Base-by-base conservation (phyloP, 257 asterid species). In the Apocynum venetum region DNA sequence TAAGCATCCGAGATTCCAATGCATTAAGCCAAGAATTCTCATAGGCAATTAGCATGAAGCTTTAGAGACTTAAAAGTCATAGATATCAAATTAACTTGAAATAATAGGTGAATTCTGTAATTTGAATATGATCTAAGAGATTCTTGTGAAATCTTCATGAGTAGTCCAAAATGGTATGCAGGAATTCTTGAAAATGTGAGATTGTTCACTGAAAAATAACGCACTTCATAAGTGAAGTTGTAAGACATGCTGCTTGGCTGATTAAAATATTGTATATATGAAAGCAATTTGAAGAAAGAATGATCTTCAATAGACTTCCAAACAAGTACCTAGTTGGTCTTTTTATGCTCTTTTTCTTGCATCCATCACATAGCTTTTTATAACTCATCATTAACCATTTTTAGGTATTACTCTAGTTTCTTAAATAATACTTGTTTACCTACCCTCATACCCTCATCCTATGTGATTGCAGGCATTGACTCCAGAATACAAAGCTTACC, bases 401-500 rank as follows among this genome's bases (percentile, higher is more conserved):
- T 2, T 20, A 46, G n/a, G 10, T n/a, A 2, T 69, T 40, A 41
- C 4, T 19, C 36, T 67, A 41, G 17, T 67, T 67, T 2, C 72
- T 77, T 46, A 44, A 48, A 44, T 6, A 44, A 48, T n/a, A 15
- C 63, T 63, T 17, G 61, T 47, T 65, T 70, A 38, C 38, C 8
- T 40, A 13, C 55, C 46, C 60, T 51, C n/a, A 25, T 25, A 25
- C 31, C 31, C 31, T 25, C 31, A 13, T 48, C 67, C 77, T 75
- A 11, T 31, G 25, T 76, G 67, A 75, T 25, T 79, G 79, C 89
- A 90, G 97, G 95, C 96, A 72, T 82, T 82, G 11, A 91, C 96
- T 48, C 88, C 97, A 63, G 96, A 92, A 85, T 92, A 90, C 93
- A 90, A 80, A 85, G 95, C 96, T 75, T 92, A 92, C 89, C 97